Evolutionary conservation across 495 filamentous ascomycete genomes (phyloP), one percentile per base, ranked within the genome.

Genomic region (Beverwykella pulmonaria): DNA sequence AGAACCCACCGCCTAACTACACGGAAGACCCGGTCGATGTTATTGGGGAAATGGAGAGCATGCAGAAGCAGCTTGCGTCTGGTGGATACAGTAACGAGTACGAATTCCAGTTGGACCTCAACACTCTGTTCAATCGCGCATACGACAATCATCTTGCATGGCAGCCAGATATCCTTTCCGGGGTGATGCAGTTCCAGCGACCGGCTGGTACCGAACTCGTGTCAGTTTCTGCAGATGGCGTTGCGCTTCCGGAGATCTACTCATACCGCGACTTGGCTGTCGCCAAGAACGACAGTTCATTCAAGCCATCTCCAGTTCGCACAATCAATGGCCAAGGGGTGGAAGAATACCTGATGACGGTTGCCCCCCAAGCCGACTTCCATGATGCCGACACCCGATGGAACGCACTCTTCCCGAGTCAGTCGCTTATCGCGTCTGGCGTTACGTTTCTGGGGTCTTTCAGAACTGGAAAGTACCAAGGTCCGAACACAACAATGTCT

Each of bases 111-210:
- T 64, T 63, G 19, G 78, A 80, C 56, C 60, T 83, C 56, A 74
- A 75, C 52, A 77, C 73, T 41, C 61, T 81, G 20, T 78, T 80
- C 63, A 76, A 75, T 0, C 71, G 71, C 17, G 78, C 73, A 4
- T 80, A 83, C 53, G 81, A 83, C 54, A 80, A 80, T 9, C 81
- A 83, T 60, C 77, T 82, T 67, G 71, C 53, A 39, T 82, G 72
- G 79, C 26, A 70, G 56, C 34, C 63, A 67, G 65, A 71, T 30
- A 66, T 66, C 23, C 47, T 71, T 9, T 27, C 46, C 29, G 62
- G 47, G 0, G 59, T 68, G 8, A 53, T 71, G 41, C 49, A 54
- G 19, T 71, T 71, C 52, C 41, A 60, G 36, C 39, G 65, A 27
- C 41, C 48, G 19, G 23, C 52, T 2, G 59, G 58, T 1, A 49